A percentile compares a stretch with the other conserved stretches of the same genome.
Conservation (phyloP, 1,139 yeast genomes). For the Diutina rugosa region DNA sequence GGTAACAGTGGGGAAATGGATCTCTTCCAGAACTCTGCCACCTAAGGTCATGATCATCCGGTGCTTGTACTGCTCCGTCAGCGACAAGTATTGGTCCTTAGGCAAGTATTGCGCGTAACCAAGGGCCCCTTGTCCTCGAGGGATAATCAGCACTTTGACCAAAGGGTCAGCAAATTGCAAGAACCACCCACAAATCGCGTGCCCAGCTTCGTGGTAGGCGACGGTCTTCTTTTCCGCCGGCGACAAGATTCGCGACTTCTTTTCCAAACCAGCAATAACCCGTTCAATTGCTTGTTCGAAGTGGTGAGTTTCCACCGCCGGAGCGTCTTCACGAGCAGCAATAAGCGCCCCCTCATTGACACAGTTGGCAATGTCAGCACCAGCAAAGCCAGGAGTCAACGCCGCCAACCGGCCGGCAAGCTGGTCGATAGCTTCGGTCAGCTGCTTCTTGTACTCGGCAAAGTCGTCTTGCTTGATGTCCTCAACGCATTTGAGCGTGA, state of each 20-base stretch:
- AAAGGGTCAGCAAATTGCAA: constrained; percentile 64
- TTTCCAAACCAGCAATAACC: constrained; percentile 71
- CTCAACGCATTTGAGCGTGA: constrained; percentile 29
- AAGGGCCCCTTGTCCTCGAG: constrained; percentile 75
- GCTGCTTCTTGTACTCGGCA: constrained; percentile 35
- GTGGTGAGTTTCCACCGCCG: constrained; percentile 42
- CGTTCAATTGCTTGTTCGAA: constrained; percentile 76
- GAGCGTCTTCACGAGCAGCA: constrained; percentile 59
- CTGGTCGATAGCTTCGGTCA: constrained; percentile 35
- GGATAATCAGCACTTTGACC: constrained; percentile 68
- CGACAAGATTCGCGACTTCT: constrained; percentile 54
- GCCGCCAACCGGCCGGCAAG: constrained; percentile 65
- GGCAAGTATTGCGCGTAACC: constrained; percentile 81
- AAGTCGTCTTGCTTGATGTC: constrained; percentile 33
- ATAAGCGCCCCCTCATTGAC: constrained; percentile 77
- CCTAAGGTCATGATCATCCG: constrained; percentile 76
- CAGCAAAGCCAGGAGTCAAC: constrained; percentile 74
- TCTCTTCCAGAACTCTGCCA: constrained; percentile 69
- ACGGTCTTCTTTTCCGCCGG: constrained; percentile 65
- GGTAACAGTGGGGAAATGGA: constrained; percentile 66
- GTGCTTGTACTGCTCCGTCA: constrained; percentile 54
- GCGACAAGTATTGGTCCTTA: constrained; percentile 56
- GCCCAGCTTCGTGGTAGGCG: constrained; percentile 79
- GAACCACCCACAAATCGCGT: constrained; percentile 73
- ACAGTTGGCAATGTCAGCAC: constrained; percentile 78